Evolutionary conservation across 2,329 filamentous ascomycete genomes (phyloP).

Genomic region (Talaromyces piceae): DNA sequence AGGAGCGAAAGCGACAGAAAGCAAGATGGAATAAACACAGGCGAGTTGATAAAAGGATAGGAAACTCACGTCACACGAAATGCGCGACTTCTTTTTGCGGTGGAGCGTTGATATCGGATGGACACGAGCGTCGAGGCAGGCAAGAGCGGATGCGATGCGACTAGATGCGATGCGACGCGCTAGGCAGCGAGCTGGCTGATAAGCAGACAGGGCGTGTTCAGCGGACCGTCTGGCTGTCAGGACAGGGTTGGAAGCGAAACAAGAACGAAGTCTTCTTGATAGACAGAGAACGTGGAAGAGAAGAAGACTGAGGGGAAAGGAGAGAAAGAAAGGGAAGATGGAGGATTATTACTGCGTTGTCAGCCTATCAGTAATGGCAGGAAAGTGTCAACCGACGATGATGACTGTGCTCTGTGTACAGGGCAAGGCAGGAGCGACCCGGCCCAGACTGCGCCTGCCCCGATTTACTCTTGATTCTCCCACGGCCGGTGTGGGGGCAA

Average conservation of each 20-base stretch:
- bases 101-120: background rate
- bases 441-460: background rate
- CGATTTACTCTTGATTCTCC: too few species aligned
- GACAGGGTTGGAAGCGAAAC: conserved; percentile 1
- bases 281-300: background rate
- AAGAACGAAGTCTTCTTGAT: conserved; percentile 2
- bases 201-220: conserved; percentile 2
- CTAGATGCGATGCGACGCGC: conserved; percentile 7
- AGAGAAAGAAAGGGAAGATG: background rate
- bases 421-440: background rate
- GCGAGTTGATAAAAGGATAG: background rate
- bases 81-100: conserved; percentile 8
- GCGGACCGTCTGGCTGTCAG: conserved; percentile 1
- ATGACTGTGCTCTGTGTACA: background rate
- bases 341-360: background rate
- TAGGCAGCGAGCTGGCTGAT: conserved; percentile 3
- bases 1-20: conserved; percentile 1
- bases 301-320: background rate
- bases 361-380: background rate
- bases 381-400: background rate
- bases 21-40: background rate
- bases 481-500: background rate
- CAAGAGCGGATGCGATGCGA: background rate
- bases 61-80: conserved; percentile 11
- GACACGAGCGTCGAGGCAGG: background rate